A percentile compares a stretch with the other conserved stretches of the same genome.
Conservation (phyloP, 2,329 filamentous ascomycete species). For the Neonectria coccinea region DNA sequence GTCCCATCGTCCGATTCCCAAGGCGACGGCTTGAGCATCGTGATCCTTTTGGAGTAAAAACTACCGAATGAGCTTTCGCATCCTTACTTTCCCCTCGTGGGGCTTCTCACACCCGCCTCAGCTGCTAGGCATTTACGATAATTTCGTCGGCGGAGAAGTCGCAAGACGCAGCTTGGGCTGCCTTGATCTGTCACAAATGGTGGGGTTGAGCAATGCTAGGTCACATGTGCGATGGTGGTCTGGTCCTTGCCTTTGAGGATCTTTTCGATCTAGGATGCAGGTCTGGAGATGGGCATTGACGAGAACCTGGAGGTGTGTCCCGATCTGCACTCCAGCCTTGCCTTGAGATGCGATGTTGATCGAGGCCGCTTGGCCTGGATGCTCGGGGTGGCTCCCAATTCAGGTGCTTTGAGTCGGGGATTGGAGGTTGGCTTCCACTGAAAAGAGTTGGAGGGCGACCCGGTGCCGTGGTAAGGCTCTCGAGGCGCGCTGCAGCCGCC, state of each 20-base stretch:
- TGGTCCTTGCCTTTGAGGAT: constrained; percentile 28
- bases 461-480: constrained; percentile 37
- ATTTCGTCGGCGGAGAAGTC: constrained; percentile 22
- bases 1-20: constrained; percentile 16
- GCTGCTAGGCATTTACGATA: constrained; percentile 17
- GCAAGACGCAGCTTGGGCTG: constrained; percentile 12
- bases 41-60: constrained; percentile 33
- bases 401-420: constrained; percentile 13
- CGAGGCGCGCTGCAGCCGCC: constrained; percentile 35
- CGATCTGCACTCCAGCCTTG: constrained; percentile 28
- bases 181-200: constrained; percentile 38
- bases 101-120: constrained; percentile 23
- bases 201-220: constrained; percentile 33
- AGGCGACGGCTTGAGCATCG: constrained; percentile 23
- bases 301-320: constrained; percentile 15
- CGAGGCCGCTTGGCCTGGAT: constrained; percentile 20
- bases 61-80: constrained; percentile 20
- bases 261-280: constrained; percentile 37
- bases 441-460: constrained; percentile 32
- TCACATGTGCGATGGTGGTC: constrained; percentile 35
- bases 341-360: constrained; percentile 9
- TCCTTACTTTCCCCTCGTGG: constrained; percentile 23
- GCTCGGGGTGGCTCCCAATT: constrained; percentile 18
- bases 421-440: constrained; percentile 24
- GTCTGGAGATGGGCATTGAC: constrained; percentile 36